A percentile compares a stretch with the other conserved stretches of the same genome.
phyloP scores from a whole-genome alignment of 306 rosid genomes.

The Cucumis cinereus region DNA sequence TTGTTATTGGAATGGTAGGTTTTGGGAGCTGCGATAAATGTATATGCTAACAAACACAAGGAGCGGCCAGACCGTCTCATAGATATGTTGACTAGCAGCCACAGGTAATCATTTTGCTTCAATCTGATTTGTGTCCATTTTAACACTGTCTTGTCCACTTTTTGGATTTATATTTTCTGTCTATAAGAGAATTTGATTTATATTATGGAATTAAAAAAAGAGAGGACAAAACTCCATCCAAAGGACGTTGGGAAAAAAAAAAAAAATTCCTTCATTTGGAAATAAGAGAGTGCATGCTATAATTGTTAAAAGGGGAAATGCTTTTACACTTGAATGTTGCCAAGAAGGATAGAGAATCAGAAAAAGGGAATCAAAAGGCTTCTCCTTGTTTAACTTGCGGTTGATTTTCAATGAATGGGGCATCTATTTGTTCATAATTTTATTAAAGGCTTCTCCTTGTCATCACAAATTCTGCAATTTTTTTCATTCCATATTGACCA shows the following conservation, averaged over 20 bases:
- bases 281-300: not conserved
- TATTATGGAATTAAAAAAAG: not conserved
- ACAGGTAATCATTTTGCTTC: slow-evolving; percentile 41
- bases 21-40: slow-evolving; percentile 91
- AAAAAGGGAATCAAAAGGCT: not conserved
- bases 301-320: not conserved
- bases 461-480: not conserved
- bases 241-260: not conserved
- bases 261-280: not conserved
- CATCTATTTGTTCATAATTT: too few species aligned
- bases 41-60: slow-evolving; percentile 95
- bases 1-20: slow-evolving; percentile 35
- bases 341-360: not conserved
- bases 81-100: slow-evolving; percentile 97
- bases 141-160: not conserved
- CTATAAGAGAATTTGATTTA: not conserved
- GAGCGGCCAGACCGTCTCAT: slow-evolving; percentile 98
- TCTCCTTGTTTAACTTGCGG: too few species aligned
- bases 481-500: not conserved
- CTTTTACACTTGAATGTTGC: not conserved
- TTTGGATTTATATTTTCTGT: not conserved
- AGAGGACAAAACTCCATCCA: not conserved
- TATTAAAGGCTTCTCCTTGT: not conserved
- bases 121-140: not conserved
- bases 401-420: too few species aligned